Percentiles rank a stretch among this genome's conserved stretches.
Evolutionary conservation across 169 alveolate species (phyloP).

Genomic region (Cyclospora cayetanensis): DNA sequence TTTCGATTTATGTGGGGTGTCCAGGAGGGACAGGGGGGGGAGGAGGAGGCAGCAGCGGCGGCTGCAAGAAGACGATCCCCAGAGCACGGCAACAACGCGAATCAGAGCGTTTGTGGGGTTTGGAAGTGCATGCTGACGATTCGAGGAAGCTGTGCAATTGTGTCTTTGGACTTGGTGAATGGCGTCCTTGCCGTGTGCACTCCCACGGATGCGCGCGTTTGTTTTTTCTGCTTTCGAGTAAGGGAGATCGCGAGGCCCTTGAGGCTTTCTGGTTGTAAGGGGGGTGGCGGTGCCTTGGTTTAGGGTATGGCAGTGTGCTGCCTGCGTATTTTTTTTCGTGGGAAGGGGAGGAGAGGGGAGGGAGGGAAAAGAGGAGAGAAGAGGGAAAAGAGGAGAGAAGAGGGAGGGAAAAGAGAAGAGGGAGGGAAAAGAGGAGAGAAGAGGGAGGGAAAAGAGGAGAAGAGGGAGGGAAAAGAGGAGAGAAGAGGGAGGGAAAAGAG

Average conservation of each 20-base stretch:
- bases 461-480: background rate
- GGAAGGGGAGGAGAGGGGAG: background rate
- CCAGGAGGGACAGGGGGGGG: background rate
- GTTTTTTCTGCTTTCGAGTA: slow-evolving; percentile 63
- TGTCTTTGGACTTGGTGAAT: slow-evolving; percentile 54
- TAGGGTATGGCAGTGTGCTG: background rate
- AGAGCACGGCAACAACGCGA: background rate
- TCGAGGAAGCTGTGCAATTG: slow-evolving; percentile 25
- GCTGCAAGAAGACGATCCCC: background rate
- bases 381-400: background rate
- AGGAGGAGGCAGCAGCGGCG: background rate
- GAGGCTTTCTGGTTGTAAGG: background rate
- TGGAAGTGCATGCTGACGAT: slow-evolving; percentile 61
- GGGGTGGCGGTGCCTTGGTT: background rate
- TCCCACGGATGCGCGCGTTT: slow-evolving; percentile 52
- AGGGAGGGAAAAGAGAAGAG: background rate
- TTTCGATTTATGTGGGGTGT: slow-evolving; percentile 55
- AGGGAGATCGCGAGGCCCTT: background rate
- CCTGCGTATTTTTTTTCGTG: background rate
- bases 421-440: background rate
- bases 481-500: background rate
- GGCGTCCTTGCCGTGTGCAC: slow-evolving; percentile 62
- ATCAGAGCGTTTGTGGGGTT: background rate
- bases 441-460: background rate
- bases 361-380: background rate